Conservation (phyloP, 2,329 filamentous ascomycete species). For the Arachnopeziza araneosa region DNA sequence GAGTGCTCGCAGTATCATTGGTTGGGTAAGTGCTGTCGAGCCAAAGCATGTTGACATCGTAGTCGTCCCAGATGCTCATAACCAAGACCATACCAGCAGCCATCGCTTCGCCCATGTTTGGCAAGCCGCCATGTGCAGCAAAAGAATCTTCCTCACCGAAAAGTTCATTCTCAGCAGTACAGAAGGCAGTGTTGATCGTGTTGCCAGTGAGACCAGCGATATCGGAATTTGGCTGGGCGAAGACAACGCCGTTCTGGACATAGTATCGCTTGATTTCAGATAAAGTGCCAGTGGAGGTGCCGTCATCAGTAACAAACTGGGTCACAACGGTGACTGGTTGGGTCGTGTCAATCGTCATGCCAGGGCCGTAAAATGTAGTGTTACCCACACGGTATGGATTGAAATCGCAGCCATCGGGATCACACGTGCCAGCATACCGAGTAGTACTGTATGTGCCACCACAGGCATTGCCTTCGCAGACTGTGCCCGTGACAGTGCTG, state of each 20-base stretch:
- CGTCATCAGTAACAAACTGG: constrained; percentile 48
- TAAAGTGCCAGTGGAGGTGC: constrained; percentile 44
- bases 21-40: constrained; percentile 62
- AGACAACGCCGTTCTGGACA: constrained; percentile 48
- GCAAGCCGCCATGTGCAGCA: constrained; percentile 48
- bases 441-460: constrained; percentile 37
- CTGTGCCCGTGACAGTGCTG: constrained; percentile 34
- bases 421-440: constrained; percentile 50
- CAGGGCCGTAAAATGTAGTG: constrained; percentile 49
- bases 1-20: constrained; percentile 36
- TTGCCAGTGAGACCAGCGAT: constrained; percentile 43
- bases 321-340: constrained; percentile 52
- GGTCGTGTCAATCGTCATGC: constrained; percentile 47
- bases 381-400: constrained; percentile 55
- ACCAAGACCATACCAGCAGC: constrained; percentile 57
- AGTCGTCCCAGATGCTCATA: constrained; percentile 51
- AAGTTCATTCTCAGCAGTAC: constrained; percentile 46
- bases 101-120: constrained; percentile 49
- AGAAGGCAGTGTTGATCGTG: constrained; percentile 51
- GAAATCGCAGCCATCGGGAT: constrained; percentile 58
- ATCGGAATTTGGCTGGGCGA: constrained; percentile 43
- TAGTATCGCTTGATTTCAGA: constrained; percentile 51
- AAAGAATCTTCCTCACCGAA: constrained; percentile 52
- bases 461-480: constrained; percentile 36
- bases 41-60: constrained; percentile 67